Evolutionary conservation across 805 yeast genomes (phyloP).

Genomic region (Jamesozyma piceae): DNA sequence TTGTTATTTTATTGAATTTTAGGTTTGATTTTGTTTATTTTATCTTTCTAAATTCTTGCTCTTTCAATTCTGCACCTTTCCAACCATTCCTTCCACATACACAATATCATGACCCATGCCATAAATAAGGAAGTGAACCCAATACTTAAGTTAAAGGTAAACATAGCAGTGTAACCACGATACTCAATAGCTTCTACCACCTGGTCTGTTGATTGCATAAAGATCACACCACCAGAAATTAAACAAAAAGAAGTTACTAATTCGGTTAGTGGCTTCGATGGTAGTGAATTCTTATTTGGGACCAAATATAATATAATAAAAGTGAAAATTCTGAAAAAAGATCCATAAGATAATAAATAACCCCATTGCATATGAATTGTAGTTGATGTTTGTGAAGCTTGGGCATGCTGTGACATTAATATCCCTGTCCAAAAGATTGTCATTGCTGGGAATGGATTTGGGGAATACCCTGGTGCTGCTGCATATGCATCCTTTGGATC

Average conservation of each 20-base stretch:
- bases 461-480: constrained; percentile 67
- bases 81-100: constrained; percentile 49
- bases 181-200: constrained; percentile 72
- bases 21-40: neutral
- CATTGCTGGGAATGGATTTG: constrained; percentile 90
- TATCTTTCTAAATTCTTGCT: neutral
- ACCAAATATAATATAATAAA: constrained; percentile 44
- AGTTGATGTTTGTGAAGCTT: constrained; percentile 71
- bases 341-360: constrained; percentile 66
- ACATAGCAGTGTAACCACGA: constrained; percentile 80
- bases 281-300: constrained; percentile 31
- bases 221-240: constrained; percentile 80
- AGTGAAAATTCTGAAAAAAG: constrained; percentile 64
- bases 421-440: constrained; percentile 95
- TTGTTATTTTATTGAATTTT: neutral
- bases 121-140: constrained; percentile 70
- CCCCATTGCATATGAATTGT: constrained; percentile 92
- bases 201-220: constrained; percentile 88
- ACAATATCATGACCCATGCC: constrained; percentile 77
- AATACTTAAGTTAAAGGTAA: constrained; percentile 76
- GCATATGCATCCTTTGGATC: constrained; percentile 15
- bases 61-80: neutral
- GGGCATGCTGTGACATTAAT: constrained; percentile 90
- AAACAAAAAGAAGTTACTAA: constrained; percentile 68
- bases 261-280: constrained; percentile 81